phyloP scores from a whole-genome alignment of 768 basidiomycete species.

The Ramaria sp. region DNA sequence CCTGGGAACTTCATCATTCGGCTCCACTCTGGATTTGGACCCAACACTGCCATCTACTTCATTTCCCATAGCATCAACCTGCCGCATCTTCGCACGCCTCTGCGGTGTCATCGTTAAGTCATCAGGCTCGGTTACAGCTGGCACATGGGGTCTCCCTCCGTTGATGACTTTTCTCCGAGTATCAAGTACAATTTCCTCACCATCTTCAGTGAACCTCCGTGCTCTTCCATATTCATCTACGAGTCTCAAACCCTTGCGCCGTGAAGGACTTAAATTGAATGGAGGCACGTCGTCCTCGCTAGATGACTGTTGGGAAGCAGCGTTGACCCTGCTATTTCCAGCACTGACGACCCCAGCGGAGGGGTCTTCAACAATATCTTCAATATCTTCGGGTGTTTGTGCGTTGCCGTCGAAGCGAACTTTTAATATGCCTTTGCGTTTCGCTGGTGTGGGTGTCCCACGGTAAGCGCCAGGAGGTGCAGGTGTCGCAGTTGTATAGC shows the following conservation, averaged over 20 bases:
- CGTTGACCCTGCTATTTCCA: neutral
- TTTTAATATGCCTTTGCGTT: slow-evolving; percentile 48
- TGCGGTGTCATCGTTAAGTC: slow-evolving; percentile 22
- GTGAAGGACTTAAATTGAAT: neutral
- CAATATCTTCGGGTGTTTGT: slow-evolving; percentile 3
- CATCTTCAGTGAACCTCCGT: slow-evolving; percentile 9
- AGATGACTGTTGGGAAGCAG: neutral
- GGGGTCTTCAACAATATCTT: neutral
- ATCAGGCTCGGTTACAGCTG: neutral
- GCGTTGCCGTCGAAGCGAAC: slow-evolving; percentile 56
- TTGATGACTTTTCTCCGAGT: neutral
- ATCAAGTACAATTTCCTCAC: slow-evolving; percentile 2
- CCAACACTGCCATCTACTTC: slow-evolving; percentile 21
- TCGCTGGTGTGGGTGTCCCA: slow-evolving; percentile 38
- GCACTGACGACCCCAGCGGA: neutral
- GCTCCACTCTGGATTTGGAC: neutral
- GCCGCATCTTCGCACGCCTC: slow-evolving; percentile 42
- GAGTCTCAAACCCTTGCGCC: slow-evolving; percentile 4
- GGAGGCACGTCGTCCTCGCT: neutral
- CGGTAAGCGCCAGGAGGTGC: slow-evolving; percentile 63
- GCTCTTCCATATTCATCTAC: slow-evolving; percentile 9
- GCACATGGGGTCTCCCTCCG: no score
- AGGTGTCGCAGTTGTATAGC: slow-evolving; percentile 31
- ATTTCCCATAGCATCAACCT: slow-evolving; percentile 66
- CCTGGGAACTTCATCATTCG: neutral